Base-by-base conservation (phyloP, 163 green algal species). In the Chlorella variabilis region DNA sequence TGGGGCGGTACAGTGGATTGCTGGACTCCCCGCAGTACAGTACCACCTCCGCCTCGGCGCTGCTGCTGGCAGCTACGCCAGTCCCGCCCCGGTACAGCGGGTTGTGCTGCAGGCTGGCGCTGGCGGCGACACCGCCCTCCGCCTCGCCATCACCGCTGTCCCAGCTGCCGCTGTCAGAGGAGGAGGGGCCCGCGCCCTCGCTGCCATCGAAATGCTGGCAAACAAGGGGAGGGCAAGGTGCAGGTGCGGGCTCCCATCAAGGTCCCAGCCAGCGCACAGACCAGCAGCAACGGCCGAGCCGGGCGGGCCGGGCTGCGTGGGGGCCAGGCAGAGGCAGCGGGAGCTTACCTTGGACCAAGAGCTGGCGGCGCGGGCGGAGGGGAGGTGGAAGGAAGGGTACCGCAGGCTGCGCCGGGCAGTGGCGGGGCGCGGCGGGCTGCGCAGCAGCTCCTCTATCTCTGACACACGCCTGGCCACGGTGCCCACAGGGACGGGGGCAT, bases 351-450 rank as follows among this genome's bases (percentile, higher is more conserved):
- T 9, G 23, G 54, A 29, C 54, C 54, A n/a, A n/a, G 54, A 63
- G 23, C 54, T 29, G 20, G 23, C 23, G 23, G 36, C 27, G 15
- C 9, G 38, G 13, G 54, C 9, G 4, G 38, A 69, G 15, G 36
- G 25, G 27, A 41, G 59, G 8, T n/a, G 25, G n/a, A 80, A 42
- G 11, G 73, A 56, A 5, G 73, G 73, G 56, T 70, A 80, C 1
- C 54, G 73, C 73, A 80, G 73, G 73, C 54, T 58, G 56, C 73
- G 56, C 36, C 73, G 73, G 3, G 71, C 54, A 3, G 62, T 8
- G 2, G 61, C 8, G 29, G n/a, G n/a, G n/a, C n/a, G n/a, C n/a
- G n/a, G 71, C 6, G 3, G 21, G 34, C 48, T 45, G 7, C 42
- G 27, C 33, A 49, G 48, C 31, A 7, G 45, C 66, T 36, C 36